Conservation (phyloP, 2,329 filamentous ascomycete species). For the Talaromyces atroroseus region DNA sequence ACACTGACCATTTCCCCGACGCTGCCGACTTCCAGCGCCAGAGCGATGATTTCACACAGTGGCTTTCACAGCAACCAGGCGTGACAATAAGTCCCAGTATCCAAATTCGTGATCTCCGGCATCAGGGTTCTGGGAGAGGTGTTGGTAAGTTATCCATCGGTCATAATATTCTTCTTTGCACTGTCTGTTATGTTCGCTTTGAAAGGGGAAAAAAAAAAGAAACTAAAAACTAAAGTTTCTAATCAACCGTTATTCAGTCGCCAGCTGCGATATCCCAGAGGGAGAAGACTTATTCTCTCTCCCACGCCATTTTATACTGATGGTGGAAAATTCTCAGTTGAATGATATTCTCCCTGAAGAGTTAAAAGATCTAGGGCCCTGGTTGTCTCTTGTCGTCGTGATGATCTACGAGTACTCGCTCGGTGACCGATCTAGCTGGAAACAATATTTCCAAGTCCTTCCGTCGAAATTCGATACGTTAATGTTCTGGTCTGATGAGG, state of each 20-base stretch:
- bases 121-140: constrained; percentile 54
- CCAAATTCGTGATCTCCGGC: constrained; percentile 52
- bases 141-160: constrained; percentile 49
- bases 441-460: constrained; percentile 70
- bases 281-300: constrained; percentile 78
- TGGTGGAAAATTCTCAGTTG: constrained; percentile 65
- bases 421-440: constrained; percentile 62
- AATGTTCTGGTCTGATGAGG: constrained; percentile 77
- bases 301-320: constrained; percentile 66
- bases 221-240: constrained; percentile 1
- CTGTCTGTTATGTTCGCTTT: constrained; percentile 5
- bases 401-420: constrained; percentile 70
- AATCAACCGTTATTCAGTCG: constrained; percentile 49
- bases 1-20: constrained; percentile 29
- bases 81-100: constrained; percentile 56
- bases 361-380: constrained; percentile 46
- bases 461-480: constrained; percentile 71
- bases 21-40: constrained; percentile 38
- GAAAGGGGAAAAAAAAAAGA: not conserved
- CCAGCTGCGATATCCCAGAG: constrained; percentile 61
- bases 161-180: constrained; percentile 15
- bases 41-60: constrained; percentile 51
- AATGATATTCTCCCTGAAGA: constrained; percentile 52
- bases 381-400: constrained; percentile 63
- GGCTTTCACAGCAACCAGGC: constrained; percentile 49